These are phyloP conservation scores for Coelastrella sp. DNA, from an alignment of 139 green algal species.

Conservation along the genomic window DNA sequence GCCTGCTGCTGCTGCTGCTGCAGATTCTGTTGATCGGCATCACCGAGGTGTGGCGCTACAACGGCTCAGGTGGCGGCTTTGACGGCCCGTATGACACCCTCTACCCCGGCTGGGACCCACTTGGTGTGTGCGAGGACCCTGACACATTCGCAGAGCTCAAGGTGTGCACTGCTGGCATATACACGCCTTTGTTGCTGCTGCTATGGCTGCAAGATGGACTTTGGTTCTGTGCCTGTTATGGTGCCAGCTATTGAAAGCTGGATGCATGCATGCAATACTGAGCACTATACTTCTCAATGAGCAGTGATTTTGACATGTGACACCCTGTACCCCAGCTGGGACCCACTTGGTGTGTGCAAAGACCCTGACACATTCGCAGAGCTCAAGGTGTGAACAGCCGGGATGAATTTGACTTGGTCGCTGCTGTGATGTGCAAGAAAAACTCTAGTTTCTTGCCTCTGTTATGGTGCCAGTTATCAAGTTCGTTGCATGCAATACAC, in stretches of 20 bases:
- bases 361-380: slow-evolving; percentile 42
- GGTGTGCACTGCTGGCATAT: slow-evolving; percentile 2
- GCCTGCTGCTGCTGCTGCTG: background rate
- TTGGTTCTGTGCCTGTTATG: no score
- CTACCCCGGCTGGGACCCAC: slow-evolving; percentile 46
- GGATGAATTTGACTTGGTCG: background rate
- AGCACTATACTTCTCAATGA: background rate
- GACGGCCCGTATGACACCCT: slow-evolving; percentile 40
- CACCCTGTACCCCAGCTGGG: slow-evolving; percentile 46
- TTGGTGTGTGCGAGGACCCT: slow-evolving; percentile 34
- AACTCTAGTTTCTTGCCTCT: background rate
- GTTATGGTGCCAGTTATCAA: no score
- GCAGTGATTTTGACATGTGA: background rate
- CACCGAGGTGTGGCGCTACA: slow-evolving; percentile 43
- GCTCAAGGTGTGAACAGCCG: slow-evolving; percentile 43
- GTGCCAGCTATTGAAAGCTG: no score
- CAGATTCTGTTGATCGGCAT: slow-evolving; percentile 35
- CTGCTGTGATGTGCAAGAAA: background rate
- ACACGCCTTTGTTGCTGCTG: background rate
- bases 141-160: slow-evolving; percentile 46
- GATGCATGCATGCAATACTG: no score
- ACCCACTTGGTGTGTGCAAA: slow-evolving; percentile 25
- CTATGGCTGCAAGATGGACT: background rate
- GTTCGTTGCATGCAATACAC: no score
- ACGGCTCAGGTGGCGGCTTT: slow-evolving; percentile 35